phyloP scores from a whole-genome alignment of 768 basidiomycete species.

The Lactarius deliciosus region DNA sequence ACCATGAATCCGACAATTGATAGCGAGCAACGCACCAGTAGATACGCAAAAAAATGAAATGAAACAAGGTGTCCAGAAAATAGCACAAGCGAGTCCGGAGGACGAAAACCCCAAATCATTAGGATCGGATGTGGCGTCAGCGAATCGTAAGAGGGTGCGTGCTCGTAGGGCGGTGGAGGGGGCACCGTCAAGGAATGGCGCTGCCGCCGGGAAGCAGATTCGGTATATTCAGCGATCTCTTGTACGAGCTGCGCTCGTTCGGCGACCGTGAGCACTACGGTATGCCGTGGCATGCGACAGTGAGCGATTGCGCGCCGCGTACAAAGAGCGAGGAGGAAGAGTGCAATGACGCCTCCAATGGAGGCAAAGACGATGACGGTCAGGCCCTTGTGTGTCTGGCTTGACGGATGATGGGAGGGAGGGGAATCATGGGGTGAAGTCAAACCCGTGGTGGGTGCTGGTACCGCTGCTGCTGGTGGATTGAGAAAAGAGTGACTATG shows the following conservation, averaged over 20 bases:
- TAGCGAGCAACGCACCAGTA: constrained; percentile 3
- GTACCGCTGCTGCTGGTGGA: neutral
- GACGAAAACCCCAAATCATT: neutral
- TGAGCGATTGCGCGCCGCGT: constrained; percentile 47
- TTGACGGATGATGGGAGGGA: constrained; percentile 5
- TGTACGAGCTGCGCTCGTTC: constrained; percentile 47
- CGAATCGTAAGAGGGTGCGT: constrained; percentile 49
- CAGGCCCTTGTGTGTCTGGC: constrained; percentile 23
- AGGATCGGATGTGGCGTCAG: constrained; percentile 8
- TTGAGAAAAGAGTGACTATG: neutral
- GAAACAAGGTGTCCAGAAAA: neutral
- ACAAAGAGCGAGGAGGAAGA: constrained; percentile 40
- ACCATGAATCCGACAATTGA: neutral
- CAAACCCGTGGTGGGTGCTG: neutral
- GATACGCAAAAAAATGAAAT: neutral
- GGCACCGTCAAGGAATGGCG: constrained; percentile 34
- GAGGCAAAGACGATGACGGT: constrained; percentile 46
- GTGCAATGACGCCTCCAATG: constrained; percentile 43
- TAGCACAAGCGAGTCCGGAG: constrained; percentile 25
- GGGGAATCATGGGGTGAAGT: constrained; percentile 11
- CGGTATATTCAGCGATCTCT: constrained; percentile 51
- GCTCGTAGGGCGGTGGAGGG: constrained; percentile 54
- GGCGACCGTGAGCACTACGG: constrained; percentile 43
- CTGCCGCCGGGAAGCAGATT: constrained; percentile 36
- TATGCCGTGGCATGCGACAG: constrained; percentile 45